Evolutionary conservation across 306 rosid genomes (phyloP), one percentile per base, ranked within the genome.

Genomic region (Cucurbita moschata): DNA sequence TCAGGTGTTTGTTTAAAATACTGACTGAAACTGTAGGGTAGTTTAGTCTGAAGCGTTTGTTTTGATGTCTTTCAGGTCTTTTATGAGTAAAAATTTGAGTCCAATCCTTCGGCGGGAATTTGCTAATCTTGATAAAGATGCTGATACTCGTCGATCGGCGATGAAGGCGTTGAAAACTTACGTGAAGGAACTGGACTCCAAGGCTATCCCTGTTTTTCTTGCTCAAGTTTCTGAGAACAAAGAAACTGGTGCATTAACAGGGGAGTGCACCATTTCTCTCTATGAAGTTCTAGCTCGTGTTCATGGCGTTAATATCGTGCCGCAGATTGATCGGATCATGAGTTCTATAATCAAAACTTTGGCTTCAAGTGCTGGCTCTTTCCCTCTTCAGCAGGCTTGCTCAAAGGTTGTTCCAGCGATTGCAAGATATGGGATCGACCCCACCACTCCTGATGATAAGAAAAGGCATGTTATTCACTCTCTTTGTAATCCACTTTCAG

Each of bases 201-300:
- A 82, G 87, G 81, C 95, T 56, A 94, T 94, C 50, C 96, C 91
- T 1, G 73, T 81, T 47, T 94, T 94, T 83, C 92, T 90, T 46
- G 97, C 89, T 15, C 96, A 94, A 82, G 97, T 94, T 84, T 94
- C 90, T n/a, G 92, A 89, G 78, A 85, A 89, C 26, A 90, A 89
- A 75, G 97, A 88, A 75, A 81, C 83, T 0, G 90, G 97, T 51
- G 75, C 92, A 40, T 74, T 88, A 43, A 86, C 96, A 0, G 96
- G 88, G 46, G 97, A 90, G 52, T 90, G 90, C 83, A 87, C 90
- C 0, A 86, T 88, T 76, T 94, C 96, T 0, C 84, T 94, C 2
- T 94, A 87, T 23, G 96, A 94, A 79, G 97, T 87, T 80, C 94
- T 94, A 42, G 96, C 97, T 53, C 90, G 94, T 21, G 92, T 87